phyloP scores from a whole-genome alignment of 2,329 filamentous ascomycete genomes.

The Aspergillus pseudoglaucus region DNA sequence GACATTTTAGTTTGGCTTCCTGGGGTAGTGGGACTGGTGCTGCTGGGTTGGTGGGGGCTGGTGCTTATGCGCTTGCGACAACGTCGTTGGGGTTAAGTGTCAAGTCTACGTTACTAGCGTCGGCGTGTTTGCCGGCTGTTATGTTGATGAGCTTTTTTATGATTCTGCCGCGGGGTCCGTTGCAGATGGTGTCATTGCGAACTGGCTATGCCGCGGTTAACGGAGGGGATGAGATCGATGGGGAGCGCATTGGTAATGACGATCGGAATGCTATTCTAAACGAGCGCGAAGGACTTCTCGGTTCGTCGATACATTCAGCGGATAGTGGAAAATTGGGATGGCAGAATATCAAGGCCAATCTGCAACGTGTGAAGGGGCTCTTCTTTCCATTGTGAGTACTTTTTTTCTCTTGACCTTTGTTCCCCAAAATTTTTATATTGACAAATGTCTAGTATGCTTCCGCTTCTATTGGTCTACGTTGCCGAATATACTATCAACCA shows the following conservation, averaged over 20 bases:
- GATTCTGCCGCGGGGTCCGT: constrained; percentile 63
- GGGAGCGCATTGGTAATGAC: constrained; percentile 26
- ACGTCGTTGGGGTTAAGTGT: constrained; percentile 72
- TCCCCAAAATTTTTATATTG: constrained; percentile 2
- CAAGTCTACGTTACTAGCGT: constrained; percentile 65
- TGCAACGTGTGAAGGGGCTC: constrained; percentile 62
- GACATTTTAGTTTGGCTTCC: constrained; percentile 73
- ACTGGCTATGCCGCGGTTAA: constrained; percentile 50
- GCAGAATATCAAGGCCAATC: constrained; percentile 42
- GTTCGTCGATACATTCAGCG: constrained; percentile 11
- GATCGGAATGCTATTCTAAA: constrained; percentile 13
- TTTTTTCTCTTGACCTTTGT: neutral
- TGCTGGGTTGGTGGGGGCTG: constrained; percentile 78
- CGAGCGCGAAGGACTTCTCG: constrained; percentile 27
- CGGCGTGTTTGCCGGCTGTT: constrained; percentile 69
- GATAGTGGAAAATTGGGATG: constrained; percentile 15
- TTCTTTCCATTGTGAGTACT: constrained; percentile 62
- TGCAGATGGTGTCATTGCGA: constrained; percentile 45
- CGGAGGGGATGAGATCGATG: constrained; percentile 34
- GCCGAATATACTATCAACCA: constrained; percentile 98
- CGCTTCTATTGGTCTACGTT: constrained; percentile 84
- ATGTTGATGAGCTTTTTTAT: constrained; percentile 83
- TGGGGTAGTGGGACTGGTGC: constrained; percentile 93
- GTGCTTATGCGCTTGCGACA: constrained; percentile 79
- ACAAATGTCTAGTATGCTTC: constrained; percentile 61